Evolutionary conservation across 805 yeast species (phyloP).

Genomic region (Kodamaea fukazawae): DNA sequence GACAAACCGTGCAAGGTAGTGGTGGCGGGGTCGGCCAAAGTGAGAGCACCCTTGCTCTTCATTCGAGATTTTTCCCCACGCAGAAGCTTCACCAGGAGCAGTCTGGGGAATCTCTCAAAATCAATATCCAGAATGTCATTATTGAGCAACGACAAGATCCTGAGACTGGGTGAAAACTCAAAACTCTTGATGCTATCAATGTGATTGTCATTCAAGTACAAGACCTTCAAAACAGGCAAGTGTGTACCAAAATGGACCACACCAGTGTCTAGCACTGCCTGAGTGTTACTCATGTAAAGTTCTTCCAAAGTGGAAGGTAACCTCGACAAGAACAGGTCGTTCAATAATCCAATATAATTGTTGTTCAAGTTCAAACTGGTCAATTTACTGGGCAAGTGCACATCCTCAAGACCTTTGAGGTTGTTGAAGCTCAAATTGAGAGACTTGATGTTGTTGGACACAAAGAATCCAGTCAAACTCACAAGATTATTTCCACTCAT

Average conservation of each 20-base stretch:
- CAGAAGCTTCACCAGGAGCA: not conserved
- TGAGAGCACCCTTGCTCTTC: no score
- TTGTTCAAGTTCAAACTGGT: constrained; percentile 7
- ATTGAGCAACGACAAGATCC: constrained; percentile 6
- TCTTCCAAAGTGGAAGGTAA: constrained; percentile 9
- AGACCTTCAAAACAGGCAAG: constrained; percentile 7
- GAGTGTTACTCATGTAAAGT: constrained; percentile 8
- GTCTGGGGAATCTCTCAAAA: not conserved
- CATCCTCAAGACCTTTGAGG: constrained; percentile 6
- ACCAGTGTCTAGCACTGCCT: not conserved
- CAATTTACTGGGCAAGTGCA: constrained; percentile 7
- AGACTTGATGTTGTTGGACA: constrained; percentile 1
- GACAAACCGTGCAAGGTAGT: no score
- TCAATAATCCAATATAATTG: constrained; percentile 4
- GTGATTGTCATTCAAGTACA: constrained; percentile 10
- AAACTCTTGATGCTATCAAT: constrained; percentile 8
- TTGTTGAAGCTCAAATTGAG: constrained; percentile 11
- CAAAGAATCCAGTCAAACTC: constrained; percentile 4
- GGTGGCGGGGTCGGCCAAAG: no score
- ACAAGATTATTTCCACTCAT: constrained; percentile 8
- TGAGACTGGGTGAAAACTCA: constrained; percentile 8
- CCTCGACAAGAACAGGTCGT: constrained; percentile 1
- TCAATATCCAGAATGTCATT: constrained; percentile 9
- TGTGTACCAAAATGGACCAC: constrained; percentile 1
- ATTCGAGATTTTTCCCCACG: not conserved